Evolutionary conservation across 2,329 filamentous ascomycete genomes (phyloP).

Genomic region (Tolypocladium endophyticum): DNA sequence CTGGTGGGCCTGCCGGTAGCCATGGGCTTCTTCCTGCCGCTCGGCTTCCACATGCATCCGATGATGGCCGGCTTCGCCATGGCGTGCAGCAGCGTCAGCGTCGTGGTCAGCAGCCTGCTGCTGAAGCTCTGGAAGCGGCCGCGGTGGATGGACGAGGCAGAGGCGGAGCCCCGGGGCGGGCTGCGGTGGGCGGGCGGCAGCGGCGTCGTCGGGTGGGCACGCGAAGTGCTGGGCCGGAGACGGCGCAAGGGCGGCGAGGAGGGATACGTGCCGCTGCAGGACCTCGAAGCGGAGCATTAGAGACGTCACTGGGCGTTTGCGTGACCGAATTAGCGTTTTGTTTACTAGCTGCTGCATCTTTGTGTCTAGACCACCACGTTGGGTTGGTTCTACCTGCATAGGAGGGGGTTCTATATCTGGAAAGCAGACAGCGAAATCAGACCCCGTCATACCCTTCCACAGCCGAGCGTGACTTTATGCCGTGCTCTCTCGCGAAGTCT

Average conservation of each 20-base stretch:
- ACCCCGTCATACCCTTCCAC: background rate
- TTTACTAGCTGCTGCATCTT: background rate
- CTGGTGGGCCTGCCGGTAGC: conserved; percentile 84
- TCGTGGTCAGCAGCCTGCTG: conserved; percentile 73
- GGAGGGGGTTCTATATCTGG: background rate
- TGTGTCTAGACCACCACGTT: background rate
- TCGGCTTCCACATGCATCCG: conserved; percentile 79
- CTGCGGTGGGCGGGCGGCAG: conserved; percentile 31
- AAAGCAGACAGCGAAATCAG: background rate
- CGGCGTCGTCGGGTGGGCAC: conserved; percentile 29
- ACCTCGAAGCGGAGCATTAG: conserved; percentile 28
- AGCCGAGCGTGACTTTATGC: background rate
- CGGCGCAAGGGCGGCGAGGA: conserved; percentile 34
- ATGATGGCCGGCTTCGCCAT: conserved; percentile 94
- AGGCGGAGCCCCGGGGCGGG: conserved; percentile 46
- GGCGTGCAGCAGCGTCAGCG: conserved; percentile 82
- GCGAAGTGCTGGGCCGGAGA: conserved; percentile 28
- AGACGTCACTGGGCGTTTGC: background rate
- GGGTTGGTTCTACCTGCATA: background rate
- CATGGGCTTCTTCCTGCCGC: conserved; percentile 90
- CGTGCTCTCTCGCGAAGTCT: background rate
- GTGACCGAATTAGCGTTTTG: background rate
- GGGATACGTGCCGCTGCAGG: conserved; percentile 50
- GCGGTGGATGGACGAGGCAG: conserved; percentile 70
- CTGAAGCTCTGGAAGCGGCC: conserved; percentile 82